These are phyloP conservation scores for Yarrowia galli DNA, from an alignment of 1,139 yeast genomes.

Conservation along the genomic window DNA sequence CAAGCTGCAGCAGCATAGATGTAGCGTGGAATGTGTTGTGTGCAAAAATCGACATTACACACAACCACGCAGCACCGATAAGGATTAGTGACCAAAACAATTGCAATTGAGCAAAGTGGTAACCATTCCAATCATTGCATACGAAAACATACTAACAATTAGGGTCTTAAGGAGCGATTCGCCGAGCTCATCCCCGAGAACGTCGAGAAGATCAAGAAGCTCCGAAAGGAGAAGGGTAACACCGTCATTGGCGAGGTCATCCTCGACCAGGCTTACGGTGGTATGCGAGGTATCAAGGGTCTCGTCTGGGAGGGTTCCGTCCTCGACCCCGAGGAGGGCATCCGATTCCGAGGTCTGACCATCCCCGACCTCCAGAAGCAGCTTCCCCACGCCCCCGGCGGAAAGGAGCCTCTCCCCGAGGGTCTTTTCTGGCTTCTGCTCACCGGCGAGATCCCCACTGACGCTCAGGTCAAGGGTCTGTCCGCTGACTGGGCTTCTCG, in stretches of 20 bases:
- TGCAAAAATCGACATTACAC: slow-evolving; percentile 13
- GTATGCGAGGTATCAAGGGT: slow-evolving; percentile 98
- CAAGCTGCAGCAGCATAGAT: neutral
- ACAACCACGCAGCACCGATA: neutral
- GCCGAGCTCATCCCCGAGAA: slow-evolving; percentile 91
- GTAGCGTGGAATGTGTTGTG: slow-evolving; percentile 6
- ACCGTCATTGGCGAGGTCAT: slow-evolving; percentile 91
- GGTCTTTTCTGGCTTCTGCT: slow-evolving; percentile 68
- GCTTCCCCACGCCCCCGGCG: slow-evolving; percentile 93
- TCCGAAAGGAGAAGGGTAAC: slow-evolving; percentile 87
- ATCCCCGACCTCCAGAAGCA: slow-evolving; percentile 93
- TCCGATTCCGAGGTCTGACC: slow-evolving; percentile 97
- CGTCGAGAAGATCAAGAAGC: slow-evolving; percentile 88
- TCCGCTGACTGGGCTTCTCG: slow-evolving; percentile 66
- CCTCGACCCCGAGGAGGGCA: slow-evolving; percentile 96
- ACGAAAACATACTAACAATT: slow-evolving; percentile 1
- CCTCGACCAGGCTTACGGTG: slow-evolving; percentile 98
- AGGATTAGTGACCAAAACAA: neutral
- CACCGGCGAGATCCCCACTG: slow-evolving; percentile 69
- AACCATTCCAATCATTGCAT: neutral
- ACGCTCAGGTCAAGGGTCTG: slow-evolving; percentile 60
- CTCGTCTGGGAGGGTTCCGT: slow-evolving; percentile 99
- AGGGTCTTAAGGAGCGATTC: slow-evolving; percentile 79
- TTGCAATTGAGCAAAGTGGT: neutral
- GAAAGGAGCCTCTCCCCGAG: slow-evolving; percentile 68